Evolutionary conservation across 495 filamentous ascomycete species (phyloP), one percentile per base, ranked within the genome.

Genomic region (Hypoxylon intermedium): DNA sequence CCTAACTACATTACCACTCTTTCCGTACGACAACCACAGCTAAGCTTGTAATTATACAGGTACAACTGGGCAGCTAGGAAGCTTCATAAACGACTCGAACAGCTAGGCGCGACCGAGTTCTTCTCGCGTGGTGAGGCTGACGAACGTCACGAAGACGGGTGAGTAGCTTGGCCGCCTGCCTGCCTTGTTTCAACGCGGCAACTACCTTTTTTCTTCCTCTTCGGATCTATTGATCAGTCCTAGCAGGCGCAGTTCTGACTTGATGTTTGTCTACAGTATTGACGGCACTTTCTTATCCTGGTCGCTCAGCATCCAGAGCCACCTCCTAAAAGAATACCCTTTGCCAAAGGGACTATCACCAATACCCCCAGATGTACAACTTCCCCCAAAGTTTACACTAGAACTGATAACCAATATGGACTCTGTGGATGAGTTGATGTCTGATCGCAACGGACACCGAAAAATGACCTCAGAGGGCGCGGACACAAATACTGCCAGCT

Each of bases 31-130:
- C 11, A 5, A 53, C 28, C 9, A 54, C 47, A 48, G 18, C 45
- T 21, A n/a, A 48, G 30, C 9, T 51, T 12, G 53, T 28, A 60
- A 42, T 6, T 36, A 16, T 24, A 30, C 40, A 95, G 91, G 69
- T 98, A 92, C 76, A 98, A 98, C 75, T 96, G 89, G 87, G 92
- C 93, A 16, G 86, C 86, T 21, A 83, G 91, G 38, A 98, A 97
- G 75, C 77, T 99, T 23, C 85, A 90, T 70, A 93, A 90, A 66
- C 82, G 94, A 34, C 80, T 99, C 19, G 63, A 88, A 31, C 94
- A 98, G 71, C 81, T 99, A 5, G 92, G 94, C 0, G 95, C 90
- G 4, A 79, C 81, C 37, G 87, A 93, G 53, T 81, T 92, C 58
- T 88, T 87, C 63, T 83, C 84, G 18, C 79, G 86, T 36, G 93